phyloP scores from a whole-genome alignment of 2,329 filamentous ascomycete species.

The Phialophora expanda region DNA sequence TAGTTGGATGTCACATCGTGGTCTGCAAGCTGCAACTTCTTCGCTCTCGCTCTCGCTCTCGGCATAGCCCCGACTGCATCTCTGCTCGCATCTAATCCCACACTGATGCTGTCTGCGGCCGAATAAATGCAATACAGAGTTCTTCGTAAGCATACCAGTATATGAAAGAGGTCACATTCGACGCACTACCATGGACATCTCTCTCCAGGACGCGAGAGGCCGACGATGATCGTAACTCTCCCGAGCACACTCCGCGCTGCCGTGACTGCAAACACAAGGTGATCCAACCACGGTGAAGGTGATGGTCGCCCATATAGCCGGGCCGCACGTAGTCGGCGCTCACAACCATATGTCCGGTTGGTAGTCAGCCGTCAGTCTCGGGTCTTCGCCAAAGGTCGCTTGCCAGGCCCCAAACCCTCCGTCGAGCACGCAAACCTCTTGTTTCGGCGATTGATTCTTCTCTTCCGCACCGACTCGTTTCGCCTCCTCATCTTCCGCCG shows the following conservation, averaged over 20 bases:
- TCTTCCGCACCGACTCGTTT: constrained; percentile 31
- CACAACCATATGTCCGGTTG: constrained; percentile 77
- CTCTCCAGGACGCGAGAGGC: background rate
- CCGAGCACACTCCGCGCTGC: background rate
- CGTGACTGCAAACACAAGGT: background rate
- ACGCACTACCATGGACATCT: background rate
- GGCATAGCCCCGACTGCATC: background rate
- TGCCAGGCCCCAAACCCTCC: constrained; percentile 90
- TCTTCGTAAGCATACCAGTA: background rate
- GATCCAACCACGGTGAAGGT: background rate
- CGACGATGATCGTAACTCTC: background rate
- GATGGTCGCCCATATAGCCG: background rate
- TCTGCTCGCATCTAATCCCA: background rate
- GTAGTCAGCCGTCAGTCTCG: constrained; percentile 81
- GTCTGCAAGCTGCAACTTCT: background rate
- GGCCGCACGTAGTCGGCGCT: background rate
- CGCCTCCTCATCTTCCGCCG: constrained; percentile 28
- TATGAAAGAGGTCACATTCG: background rate
- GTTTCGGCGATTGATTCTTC: constrained; percentile 47
- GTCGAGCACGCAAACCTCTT: constrained; percentile 81
- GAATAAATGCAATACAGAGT: background rate
- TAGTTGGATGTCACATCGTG: background rate
- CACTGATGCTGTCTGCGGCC: background rate
- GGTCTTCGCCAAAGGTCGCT: constrained; percentile 76
- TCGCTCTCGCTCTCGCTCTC: background rate